Evolutionary conservation across 140 eudicot genomes (phyloP).

Genomic region (Anethum foeniculum): DNA sequence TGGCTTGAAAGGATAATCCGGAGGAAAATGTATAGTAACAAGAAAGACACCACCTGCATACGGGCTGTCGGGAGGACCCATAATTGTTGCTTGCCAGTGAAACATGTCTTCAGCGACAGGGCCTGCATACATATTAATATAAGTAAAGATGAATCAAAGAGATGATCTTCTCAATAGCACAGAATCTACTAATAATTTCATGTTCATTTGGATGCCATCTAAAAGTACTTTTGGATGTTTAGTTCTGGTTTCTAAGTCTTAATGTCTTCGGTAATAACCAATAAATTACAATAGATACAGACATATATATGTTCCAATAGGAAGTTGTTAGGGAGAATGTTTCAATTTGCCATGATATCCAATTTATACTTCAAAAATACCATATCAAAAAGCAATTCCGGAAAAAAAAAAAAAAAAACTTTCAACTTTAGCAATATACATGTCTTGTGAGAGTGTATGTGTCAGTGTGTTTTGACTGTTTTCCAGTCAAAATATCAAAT

Average conservation of each 20-base stretch:
- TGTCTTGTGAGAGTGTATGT: not conserved
- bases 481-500: not conserved
- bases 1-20: conserved; percentile 78
- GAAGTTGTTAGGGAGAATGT: not conserved
- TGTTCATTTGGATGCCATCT: not conserved
- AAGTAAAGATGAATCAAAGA: conserved; percentile 15
- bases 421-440: not conserved
- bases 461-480: too few relatives aligned
- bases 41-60: conserved; percentile 76
- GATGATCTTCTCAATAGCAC: not conserved
- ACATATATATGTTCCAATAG: not conserved
- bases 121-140: conserved; percentile 32
- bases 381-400: not conserved
- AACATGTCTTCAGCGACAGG: conserved; percentile 89
- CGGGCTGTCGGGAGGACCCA: conserved; percentile 82
- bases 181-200: not conserved
- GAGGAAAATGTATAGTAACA: conserved; percentile 74
- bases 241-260: not conserved
- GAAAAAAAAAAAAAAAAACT: not conserved
- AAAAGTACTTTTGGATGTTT: not conserved
- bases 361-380: not conserved
- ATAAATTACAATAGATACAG: not conserved
- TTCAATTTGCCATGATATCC: not conserved
- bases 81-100: conserved; percentile 83
- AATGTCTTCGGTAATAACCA: not conserved